Evolutionary conservation across 805 yeast species (phyloP), one percentile per base, ranked within the genome.

Genomic region (Lipomyces anomalus): DNA sequence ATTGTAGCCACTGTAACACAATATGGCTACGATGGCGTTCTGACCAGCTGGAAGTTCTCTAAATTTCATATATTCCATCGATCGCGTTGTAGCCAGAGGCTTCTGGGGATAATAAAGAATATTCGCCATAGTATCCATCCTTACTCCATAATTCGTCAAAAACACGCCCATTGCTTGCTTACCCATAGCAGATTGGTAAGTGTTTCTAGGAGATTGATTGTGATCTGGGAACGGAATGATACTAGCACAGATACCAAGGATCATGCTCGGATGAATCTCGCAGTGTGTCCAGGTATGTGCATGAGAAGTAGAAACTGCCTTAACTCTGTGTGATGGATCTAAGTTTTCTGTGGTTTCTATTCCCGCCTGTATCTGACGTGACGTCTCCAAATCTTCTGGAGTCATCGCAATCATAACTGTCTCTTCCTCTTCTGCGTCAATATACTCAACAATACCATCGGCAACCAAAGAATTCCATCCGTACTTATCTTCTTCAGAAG

Each of bases 61-160:
- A 72, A 92, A 92, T 70, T 92, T 90, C 71, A 92, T 74, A 64
- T 82, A 85, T 68, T 92, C 98, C 98, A 92, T 92, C 1, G 97
- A 80, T 68, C 97, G 82, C 18, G 98, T 92, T 24, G 97, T 92
- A 41, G 97, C 98, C 64, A 92, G 72, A 13, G 98, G 98, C 66
- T 92, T 92, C 65, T 92, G 98, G 34, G 98, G 98, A 63, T 92
- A 92, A 64, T 92, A 92, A 57, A 92, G 74, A 59, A 92, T 90
- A 63, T 92, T 92, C 6, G 98, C 97, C 98, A 92, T 92, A 1
- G 98, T 92, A 68, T 92, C 98, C 98, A 92, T 92, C 70, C 98
- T 85, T 43, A 90, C 95, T 48, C 82, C 78, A 67, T 90, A 92
- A 63, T 92, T 92, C 3, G 98, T 92, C 60, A 90, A 75, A 67